Conservation (phyloP, 805 yeast species). For the Ogataea saltuana region DNA sequence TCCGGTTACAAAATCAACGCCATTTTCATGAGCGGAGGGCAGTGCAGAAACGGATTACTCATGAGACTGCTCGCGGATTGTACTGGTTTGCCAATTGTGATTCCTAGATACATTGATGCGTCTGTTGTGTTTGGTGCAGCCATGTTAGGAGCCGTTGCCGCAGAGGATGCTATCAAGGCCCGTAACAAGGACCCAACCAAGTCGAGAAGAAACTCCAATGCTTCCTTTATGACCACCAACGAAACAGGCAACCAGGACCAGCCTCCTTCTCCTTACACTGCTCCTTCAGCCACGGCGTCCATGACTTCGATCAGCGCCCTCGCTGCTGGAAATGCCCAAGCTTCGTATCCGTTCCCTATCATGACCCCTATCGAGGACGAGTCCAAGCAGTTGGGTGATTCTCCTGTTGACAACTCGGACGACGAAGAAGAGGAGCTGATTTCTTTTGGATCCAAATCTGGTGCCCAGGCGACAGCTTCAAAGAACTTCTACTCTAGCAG, state of each 20-base stretch:
- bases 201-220: constrained; percentile 33
- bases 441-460: constrained; percentile 60
- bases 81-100: constrained; percentile 86
- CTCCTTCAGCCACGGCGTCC: constrained; percentile 77
- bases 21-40: constrained; percentile 94
- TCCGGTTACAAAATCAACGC: constrained; percentile 77
- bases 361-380: constrained; percentile 42
- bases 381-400: constrained; percentile 34
- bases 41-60: constrained; percentile 86
- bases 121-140: constrained; percentile 98
- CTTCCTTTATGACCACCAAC: constrained; percentile 20
- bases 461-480: constrained; percentile 54
- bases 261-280: constrained; percentile 71
- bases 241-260: constrained; percentile 14
- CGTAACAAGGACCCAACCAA: constrained; percentile 19
- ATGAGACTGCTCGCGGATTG: constrained; percentile 91
- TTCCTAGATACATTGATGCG: constrained; percentile 94
- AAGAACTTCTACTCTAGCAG: constrained; percentile 39
- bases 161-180: constrained; percentile 55
- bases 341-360: constrained; percentile 51
- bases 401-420: constrained; percentile 27
- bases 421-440: constrained; percentile 48
- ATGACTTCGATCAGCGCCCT: constrained; percentile 56
- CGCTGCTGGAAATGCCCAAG: constrained; percentile 38
- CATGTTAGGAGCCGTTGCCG: constrained; percentile 91